Evolutionary conservation across 495 filamentous ascomycete species (phyloP).

Genomic region (Hypoxylon intermedium): DNA sequence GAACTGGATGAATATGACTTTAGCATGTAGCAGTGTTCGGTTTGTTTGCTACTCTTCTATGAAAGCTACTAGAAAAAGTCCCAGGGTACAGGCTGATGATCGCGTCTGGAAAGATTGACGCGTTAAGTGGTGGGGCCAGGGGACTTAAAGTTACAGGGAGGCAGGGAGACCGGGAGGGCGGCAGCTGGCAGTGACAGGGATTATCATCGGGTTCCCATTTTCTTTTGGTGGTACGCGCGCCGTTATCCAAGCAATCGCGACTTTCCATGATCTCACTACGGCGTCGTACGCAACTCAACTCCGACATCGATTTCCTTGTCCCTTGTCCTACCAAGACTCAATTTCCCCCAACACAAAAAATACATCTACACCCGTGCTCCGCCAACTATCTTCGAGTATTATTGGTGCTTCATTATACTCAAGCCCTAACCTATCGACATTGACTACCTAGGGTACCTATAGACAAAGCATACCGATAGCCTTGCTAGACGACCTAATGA

Average conservation of each 20-base stretch:
- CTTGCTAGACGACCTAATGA: constrained; percentile 14
- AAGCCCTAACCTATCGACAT: no score
- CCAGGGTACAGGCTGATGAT: no score
- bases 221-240: constrained; percentile 18
- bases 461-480: not conserved
- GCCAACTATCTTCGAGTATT: not conserved
- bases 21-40: no score
- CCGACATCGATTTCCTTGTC: not conserved
- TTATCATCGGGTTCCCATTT: no score
- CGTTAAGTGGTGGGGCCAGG: constrained; percentile 45
- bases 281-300: not conserved
- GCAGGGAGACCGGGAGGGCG: not conserved
- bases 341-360: no score
- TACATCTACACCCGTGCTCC: not conserved
- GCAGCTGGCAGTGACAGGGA: constrained; percentile 9
- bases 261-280: constrained; percentile 30
- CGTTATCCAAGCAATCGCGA: constrained; percentile 30
- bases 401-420: not conserved
- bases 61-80: no score
- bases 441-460: not conserved
- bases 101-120: constrained; percentile 35
- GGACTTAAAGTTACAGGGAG: not conserved
- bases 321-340: not conserved
- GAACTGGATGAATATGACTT: no score
- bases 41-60: no score